Evolutionary conservation across 2,329 filamentous ascomycete species (phyloP).

Genomic region (Leptoxyphium fumago): DNA sequence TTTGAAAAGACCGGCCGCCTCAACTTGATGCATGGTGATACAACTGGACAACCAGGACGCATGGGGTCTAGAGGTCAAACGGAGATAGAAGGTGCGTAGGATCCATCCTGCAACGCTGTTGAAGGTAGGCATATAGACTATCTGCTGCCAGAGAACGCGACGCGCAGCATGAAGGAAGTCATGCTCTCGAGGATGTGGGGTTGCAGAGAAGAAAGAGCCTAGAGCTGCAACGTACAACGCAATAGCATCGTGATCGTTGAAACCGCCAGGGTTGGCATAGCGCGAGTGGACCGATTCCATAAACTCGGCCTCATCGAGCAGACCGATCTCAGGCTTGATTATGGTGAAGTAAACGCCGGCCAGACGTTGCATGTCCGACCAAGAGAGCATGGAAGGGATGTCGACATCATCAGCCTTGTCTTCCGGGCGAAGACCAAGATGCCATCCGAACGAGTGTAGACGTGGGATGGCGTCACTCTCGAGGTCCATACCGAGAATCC

Average conservation of each 20-base stretch:
- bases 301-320: constrained; percentile 25
- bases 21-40: constrained; percentile 43
- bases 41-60: constrained; percentile 43
- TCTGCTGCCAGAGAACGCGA: constrained; percentile 23
- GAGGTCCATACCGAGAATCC: constrained; percentile 38
- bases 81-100: constrained; percentile 39
- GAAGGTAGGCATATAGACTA: constrained; percentile 16
- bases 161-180: constrained; percentile 34
- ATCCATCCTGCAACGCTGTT: constrained; percentile 36
- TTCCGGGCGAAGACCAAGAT: constrained; percentile 23
- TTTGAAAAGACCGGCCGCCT: constrained; percentile 36
- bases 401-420: constrained; percentile 12
- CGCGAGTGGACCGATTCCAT: constrained; percentile 14
- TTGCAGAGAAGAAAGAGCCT: constrained; percentile 37
- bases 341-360: constrained; percentile 36
- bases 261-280: constrained; percentile 12
- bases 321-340: constrained; percentile 38
- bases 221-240: constrained; percentile 42
- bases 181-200: constrained; percentile 28
- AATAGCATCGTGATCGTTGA: constrained; percentile 31
- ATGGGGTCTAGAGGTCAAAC: constrained; percentile 38
- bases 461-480: constrained; percentile 39
- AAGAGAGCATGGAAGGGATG: constrained; percentile 15
- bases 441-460: constrained; percentile 43
- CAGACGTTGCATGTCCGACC: constrained; percentile 16